phyloP scores from a whole-genome alignment of 805 yeast species.

The Komagataella pastoris region DNA sequence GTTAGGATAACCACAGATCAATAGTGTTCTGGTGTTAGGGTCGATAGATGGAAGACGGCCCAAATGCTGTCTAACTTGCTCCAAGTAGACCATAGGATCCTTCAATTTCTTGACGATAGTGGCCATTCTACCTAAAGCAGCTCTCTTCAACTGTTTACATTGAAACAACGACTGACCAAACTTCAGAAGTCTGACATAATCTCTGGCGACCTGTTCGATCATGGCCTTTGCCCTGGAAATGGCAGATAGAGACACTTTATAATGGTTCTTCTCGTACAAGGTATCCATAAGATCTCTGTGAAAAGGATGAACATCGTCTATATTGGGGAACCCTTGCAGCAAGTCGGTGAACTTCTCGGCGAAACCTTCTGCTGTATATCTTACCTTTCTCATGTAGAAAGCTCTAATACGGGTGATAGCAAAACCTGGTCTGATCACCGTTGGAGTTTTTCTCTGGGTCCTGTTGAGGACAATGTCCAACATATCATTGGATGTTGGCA shows the following conservation, averaged over 20 bases:
- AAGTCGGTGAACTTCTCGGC: constrained; percentile 83
- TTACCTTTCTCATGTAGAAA: constrained; percentile 96
- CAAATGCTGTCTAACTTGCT: constrained; percentile 97
- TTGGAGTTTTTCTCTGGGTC: constrained; percentile 97
- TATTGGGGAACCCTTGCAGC: constrained; percentile 83
- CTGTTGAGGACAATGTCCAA: constrained; percentile 93
- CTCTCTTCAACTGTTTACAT: constrained; percentile 96
- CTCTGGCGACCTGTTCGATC: constrained; percentile 93
- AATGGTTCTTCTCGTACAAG: constrained; percentile 93
- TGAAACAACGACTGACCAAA: constrained; percentile 97
- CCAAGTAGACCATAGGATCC: constrained; percentile 86
- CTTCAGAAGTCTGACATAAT: constrained; percentile 84
- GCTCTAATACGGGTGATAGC: constrained; percentile 93
- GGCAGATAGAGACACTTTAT: constrained; percentile 92
- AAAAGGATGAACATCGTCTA: constrained; percentile 96
- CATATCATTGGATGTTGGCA: constrained; percentile 83
- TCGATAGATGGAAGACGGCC: constrained; percentile 97
- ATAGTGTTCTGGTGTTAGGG: constrained; percentile 94
- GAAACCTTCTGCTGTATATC: constrained; percentile 93
- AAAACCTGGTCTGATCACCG: constrained; percentile 96
- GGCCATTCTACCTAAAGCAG: constrained; percentile 99
- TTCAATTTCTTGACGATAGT: constrained; percentile 91
- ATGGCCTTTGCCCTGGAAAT: constrained; percentile 86
- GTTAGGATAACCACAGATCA: constrained; percentile 98
- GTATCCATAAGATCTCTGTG: constrained; percentile 98